phyloP scores from a whole-genome alignment of 306 rosid genomes.

The Begonia peltatifolia region DNA sequence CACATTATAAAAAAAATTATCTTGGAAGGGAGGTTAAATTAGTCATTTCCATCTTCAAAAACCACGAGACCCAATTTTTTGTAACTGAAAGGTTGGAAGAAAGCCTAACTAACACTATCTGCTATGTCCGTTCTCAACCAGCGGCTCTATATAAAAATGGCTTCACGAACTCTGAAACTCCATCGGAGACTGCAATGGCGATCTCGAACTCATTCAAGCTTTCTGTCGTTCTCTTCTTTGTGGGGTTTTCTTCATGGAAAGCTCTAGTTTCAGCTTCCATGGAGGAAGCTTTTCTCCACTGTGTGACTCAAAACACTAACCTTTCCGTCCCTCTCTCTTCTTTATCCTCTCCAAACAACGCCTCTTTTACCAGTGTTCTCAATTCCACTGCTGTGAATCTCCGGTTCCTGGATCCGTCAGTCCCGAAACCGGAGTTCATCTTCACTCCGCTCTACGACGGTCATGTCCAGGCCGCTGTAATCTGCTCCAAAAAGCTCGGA shows the following conservation, averaged over 20 bases:
- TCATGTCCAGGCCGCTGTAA: background rate
- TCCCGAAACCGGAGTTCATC: background rate
- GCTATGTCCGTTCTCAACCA: no score
- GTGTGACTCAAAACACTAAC: background rate
- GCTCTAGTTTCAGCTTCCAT: slow-evolving; percentile 15
- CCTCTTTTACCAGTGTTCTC: background rate
- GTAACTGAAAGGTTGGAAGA: no score
- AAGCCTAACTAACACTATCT: no score
- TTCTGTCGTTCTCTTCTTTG: slow-evolving; percentile 13
- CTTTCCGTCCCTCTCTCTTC: background rate
- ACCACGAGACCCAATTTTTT: no score
- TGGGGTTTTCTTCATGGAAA: slow-evolving; percentile 22
- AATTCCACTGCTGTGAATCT: background rate
- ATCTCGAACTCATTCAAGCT: slow-evolving; percentile 5
- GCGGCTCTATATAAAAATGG: no score
- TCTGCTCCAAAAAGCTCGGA: background rate
- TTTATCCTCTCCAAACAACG: background rate
- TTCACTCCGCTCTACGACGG: background rate
- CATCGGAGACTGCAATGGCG: no score
- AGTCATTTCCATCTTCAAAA: no score
- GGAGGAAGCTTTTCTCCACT: slow-evolving; percentile 24
- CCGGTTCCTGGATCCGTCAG: background rate
- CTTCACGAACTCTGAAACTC: no score
- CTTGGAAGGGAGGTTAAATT: no score
- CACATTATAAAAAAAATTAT: no score